These are phyloP conservation scores for Sistotremastrum suecicum DNA, from an alignment of 768 basidiomycete genomes.

Conservation along the genomic window DNA sequence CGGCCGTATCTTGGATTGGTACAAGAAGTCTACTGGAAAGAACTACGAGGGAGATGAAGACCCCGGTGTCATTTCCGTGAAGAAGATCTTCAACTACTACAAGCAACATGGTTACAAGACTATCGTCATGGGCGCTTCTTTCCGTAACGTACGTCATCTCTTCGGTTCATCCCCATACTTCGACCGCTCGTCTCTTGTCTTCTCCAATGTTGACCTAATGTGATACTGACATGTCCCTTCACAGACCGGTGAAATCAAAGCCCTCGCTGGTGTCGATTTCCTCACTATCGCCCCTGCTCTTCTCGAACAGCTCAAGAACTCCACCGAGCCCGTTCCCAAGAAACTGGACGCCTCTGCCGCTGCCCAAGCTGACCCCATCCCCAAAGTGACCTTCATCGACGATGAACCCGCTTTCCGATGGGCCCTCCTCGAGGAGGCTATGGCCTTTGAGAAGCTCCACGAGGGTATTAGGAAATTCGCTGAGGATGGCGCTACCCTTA, in stretches of 20 bases:
- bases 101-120: slow-evolving; percentile 98
- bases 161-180: neutral
- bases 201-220: neutral
- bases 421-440: slow-evolving; percentile 79
- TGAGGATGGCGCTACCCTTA: slow-evolving; percentile 85
- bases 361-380: slow-evolving; percentile 31
- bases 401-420: slow-evolving; percentile 96
- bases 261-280: slow-evolving; percentile 94
- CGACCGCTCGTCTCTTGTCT: neutral
- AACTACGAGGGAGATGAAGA: slow-evolving; percentile 83
- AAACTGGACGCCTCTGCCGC: slow-evolving; percentile 54
- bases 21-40: slow-evolving; percentile 85
- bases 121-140: slow-evolving; percentile 99
- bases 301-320: slow-evolving; percentile 86
- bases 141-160: slow-evolving; percentile 72
- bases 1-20: slow-evolving; percentile 98
- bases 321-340: slow-evolving; percentile 64
- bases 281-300: slow-evolving; percentile 86
- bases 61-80: slow-evolving; percentile 91
- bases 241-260: slow-evolving; percentile 82
- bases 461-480: slow-evolving; percentile 99
- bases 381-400: slow-evolving; percentile 77
- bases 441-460: slow-evolving; percentile 99
- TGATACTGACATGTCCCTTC: neutral
- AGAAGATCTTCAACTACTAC: slow-evolving; percentile 99